Base-by-base conservation (phyloP, 169 alveolate species). In the Plasmodium blacklocki region DNA sequence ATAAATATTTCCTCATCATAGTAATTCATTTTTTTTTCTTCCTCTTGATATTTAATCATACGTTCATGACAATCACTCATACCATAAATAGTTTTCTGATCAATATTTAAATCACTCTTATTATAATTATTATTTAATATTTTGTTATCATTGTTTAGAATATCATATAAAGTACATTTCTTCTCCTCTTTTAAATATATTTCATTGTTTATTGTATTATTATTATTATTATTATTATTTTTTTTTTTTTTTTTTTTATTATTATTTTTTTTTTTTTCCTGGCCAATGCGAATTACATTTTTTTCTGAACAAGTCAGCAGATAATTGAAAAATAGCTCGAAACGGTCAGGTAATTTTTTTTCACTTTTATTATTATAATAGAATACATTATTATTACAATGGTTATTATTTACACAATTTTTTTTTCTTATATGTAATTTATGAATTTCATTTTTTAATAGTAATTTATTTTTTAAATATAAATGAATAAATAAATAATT, bases 221-320 rank as follows among this genome's bases (percentile, higher is more conserved):
- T 70, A 12, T 5, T 47, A 9, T 47, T n/a, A n/a, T 23, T 18
- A 49, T 71, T 26, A 26, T 26, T 26, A 26, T 26, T 26, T 2
- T 50, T 7, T 6, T 26, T 8, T 12, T 8, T 19, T 3, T 15
- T 11, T 3, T 52, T 18, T 21, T 49, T 50, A 19, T 2, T 18
- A 70, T 70, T 1, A 21, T 26, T 71, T 50, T 71, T 71, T 50
- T 49, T 59, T 2, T 29, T 58, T 8, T 66, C 32, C 43, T 15
- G 9, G 54, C 52, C 54, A 2, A 78, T n/a, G 14, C 50, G 50
- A 78, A 78, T 78, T 64, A 50, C 21, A 66, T 78, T 78, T 26
- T 78, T 78, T 49, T 66, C 78, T 49, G 78, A 8, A 67, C 39
- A 78, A 7, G 59, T 26, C 15, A 78, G 56, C 18, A 78, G 45